Evolutionary conservation across 768 basidiomycete species (phyloP).

Genomic region (Rhizopogon roseolus): DNA sequence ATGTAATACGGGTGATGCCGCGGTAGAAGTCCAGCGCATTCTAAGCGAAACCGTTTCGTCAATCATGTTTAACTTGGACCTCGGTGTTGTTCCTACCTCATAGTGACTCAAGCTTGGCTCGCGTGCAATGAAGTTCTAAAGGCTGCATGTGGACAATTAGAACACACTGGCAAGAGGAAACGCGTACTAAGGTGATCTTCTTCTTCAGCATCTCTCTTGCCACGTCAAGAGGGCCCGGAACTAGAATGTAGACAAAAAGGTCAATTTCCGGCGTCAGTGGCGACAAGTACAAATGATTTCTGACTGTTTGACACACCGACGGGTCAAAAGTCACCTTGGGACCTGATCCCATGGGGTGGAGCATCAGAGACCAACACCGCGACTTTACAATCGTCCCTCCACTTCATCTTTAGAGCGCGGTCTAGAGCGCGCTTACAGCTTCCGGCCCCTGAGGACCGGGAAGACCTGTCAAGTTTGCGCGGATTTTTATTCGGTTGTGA

Average conservation of each 20-base stretch:
- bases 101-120: conserved; percentile 27
- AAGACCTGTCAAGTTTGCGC: conserved; percentile 28
- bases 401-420: conserved; percentile 36
- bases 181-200: conserved; percentile 46
- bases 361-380: conserved; percentile 46
- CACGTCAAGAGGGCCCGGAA: conserved; percentile 27
- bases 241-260: background rate
- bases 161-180: conserved; percentile 3
- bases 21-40: conserved; percentile 1
- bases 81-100: conserved; percentile 1
- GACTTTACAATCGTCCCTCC: conserved; percentile 43
- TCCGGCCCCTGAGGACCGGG: conserved; percentile 40
- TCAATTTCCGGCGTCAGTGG: background rate
- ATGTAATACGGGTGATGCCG: conserved; percentile 1
- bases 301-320: conserved; percentile 23
- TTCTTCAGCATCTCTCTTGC: conserved; percentile 41
- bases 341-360: conserved; percentile 46
- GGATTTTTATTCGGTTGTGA: conserved; percentile 36
- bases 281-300: background rate
- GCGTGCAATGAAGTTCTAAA: conserved; percentile 53
- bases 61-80: background rate
- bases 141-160: background rate
- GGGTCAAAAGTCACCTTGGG: conserved; percentile 28
- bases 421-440: conserved; percentile 46
- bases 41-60: background rate